Percentiles rank a stretch among this genome's conserved stretches.
Conservation (phyloP, 768 basidiomycete species). For the Lactarius tabidus region DNA sequence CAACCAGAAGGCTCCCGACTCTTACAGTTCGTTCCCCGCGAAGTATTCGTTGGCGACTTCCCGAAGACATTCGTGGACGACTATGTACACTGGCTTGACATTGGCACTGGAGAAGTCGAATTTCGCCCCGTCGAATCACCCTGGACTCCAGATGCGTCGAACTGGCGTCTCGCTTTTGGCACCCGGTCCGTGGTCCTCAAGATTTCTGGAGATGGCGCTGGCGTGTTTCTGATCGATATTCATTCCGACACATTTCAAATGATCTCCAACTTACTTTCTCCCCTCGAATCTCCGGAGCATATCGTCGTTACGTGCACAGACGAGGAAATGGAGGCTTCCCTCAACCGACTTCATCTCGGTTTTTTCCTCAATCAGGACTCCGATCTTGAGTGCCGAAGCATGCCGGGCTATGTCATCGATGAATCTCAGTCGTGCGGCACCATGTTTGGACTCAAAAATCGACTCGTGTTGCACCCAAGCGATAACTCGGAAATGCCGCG, state of each 20-base stretch:
- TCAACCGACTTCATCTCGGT: constrained; percentile 40
- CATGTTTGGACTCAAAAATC: constrained; percentile 41
- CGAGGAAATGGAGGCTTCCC: background rate
- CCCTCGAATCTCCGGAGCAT: constrained; percentile 1
- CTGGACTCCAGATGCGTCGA: constrained; percentile 31
- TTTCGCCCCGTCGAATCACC: constrained; percentile 33
- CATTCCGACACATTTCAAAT: background rate
- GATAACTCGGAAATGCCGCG: background rate
- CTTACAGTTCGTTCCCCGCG: constrained; percentile 35
- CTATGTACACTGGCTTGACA: constrained; percentile 34
- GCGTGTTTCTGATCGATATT: background rate
- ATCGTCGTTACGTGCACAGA: background rate
- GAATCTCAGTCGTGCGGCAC: constrained; percentile 40
- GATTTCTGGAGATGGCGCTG: background rate
- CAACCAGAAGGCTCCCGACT: background rate
- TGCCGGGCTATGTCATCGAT: constrained; percentile 42
- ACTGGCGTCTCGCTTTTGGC: constrained; percentile 29
- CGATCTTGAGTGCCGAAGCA: constrained; percentile 39
- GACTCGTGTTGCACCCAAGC: constrained; percentile 23
- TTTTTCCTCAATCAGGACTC: constrained; percentile 35
- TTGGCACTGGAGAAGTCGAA: constrained; percentile 28
- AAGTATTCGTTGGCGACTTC: constrained; percentile 31
- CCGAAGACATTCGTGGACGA: constrained; percentile 22
- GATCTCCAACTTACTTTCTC: background rate
- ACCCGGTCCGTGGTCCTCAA: background rate